These are phyloP conservation scores for Phellinidium pouzarii DNA, from an alignment of 1,284 basidiomycete genomes.

Conservation along the genomic window DNA sequence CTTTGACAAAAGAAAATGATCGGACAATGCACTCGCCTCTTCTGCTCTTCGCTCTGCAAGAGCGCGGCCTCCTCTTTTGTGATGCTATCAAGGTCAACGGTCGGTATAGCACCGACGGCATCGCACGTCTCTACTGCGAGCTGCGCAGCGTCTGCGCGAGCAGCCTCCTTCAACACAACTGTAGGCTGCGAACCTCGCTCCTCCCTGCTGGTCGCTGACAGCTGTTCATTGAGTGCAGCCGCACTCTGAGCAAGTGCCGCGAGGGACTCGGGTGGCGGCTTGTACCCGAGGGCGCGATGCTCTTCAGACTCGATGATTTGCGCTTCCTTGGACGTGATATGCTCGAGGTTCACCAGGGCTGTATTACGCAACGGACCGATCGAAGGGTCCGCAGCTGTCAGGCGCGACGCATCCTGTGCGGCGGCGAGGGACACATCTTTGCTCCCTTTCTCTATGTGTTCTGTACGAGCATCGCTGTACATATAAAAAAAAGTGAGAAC, in stretches of 20 bases:
- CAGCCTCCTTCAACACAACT: conserved; percentile 7
- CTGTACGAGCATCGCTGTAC: background rate
- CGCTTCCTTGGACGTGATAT: conserved; percentile 15
- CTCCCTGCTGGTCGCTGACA: background rate
- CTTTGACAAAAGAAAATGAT: background rate
- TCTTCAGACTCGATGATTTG: conserved; percentile 23
- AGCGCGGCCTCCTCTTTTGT: conserved; percentile 15
- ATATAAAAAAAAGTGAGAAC: background rate
- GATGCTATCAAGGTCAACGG: conserved; percentile 12
- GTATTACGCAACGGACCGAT: background rate
- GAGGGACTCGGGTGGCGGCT: conserved; percentile 19
- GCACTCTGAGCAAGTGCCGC: conserved; percentile 17
- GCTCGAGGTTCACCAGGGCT: conserved; percentile 2
- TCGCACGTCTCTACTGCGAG: conserved; percentile 10
- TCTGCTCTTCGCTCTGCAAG: conserved; percentile 19
- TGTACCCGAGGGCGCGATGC: conserved; percentile 22
- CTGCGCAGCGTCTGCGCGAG: conserved; percentile 9
- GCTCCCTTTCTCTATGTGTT: background rate
- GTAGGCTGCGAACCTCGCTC: background rate
- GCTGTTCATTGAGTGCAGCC: conserved; percentile 5
- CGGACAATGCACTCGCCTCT: conserved; percentile 4
- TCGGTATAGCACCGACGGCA: conserved; percentile 4
- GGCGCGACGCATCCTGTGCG: conserved; percentile 5
- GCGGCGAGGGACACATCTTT: background rate
- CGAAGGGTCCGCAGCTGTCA: background rate